Percentiles rank a stretch among this genome's conserved stretches.
These are phyloP conservation scores for Candida adriatica DNA, from an alignment of 805 yeast species.

Conservation along the genomic window DNA sequence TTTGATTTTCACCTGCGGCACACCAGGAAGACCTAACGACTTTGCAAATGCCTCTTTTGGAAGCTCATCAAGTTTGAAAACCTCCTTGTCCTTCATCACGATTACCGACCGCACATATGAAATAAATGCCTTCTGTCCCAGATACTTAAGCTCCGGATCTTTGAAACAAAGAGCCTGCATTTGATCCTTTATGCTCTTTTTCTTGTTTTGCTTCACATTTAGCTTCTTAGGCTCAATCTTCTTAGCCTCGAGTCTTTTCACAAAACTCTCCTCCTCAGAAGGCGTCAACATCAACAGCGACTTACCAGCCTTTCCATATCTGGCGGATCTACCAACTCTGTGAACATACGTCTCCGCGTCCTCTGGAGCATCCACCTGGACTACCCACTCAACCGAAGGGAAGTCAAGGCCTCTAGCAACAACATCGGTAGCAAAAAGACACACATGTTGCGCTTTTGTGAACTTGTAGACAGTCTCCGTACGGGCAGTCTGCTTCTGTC, in stretches of 20 bases:
- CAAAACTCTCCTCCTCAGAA: slow-evolving; percentile 71
- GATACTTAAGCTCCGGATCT: slow-evolving; percentile 84
- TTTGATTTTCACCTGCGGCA: slow-evolving; percentile 80
- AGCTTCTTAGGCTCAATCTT: slow-evolving; percentile 66
- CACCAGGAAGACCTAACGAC: slow-evolving; percentile 91
- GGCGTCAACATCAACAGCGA: slow-evolving; percentile 82
- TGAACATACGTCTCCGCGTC: slow-evolving; percentile 90
- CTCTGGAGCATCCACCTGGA: slow-evolving; percentile 91
- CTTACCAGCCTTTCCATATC: slow-evolving; percentile 85
- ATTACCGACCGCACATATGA: slow-evolving; percentile 83
- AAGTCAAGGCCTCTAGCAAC: slow-evolving; percentile 97
- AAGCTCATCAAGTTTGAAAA: slow-evolving; percentile 69
- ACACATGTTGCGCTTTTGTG: slow-evolving; percentile 41
- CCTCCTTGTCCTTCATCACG: slow-evolving; percentile 80
- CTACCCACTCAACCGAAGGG: slow-evolving; percentile 87
- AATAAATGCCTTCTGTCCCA: slow-evolving; percentile 93
- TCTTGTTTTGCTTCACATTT: slow-evolving; percentile 66
- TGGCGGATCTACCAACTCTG: slow-evolving; percentile 92
- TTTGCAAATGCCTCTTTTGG: slow-evolving; percentile 82
- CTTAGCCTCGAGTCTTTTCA: slow-evolving; percentile 52
- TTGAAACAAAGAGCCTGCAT: slow-evolving; percentile 86
- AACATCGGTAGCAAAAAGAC: slow-evolving; percentile 93
- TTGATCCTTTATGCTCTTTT: slow-evolving; percentile 70
- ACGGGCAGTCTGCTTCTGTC: slow-evolving; percentile 73
- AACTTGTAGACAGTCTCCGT: slow-evolving; percentile 63